Percentiles rank a stretch among this genome's conserved stretches.
These are phyloP conservation scores for Termitomyces sp. DNA, from an alignment of 1,284 basidiomycete genomes.

Conservation along the genomic window DNA sequence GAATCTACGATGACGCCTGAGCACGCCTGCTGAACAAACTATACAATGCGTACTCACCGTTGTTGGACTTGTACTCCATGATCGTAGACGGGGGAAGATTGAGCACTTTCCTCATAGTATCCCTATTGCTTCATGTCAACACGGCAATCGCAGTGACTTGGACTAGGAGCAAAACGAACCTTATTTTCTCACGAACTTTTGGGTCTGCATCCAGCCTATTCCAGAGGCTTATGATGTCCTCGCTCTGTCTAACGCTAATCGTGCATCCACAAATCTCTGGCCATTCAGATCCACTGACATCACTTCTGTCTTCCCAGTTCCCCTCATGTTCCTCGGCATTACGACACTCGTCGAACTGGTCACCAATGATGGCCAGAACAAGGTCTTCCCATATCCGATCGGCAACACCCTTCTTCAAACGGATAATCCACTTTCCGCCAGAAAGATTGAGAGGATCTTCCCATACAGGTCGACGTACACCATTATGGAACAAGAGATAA, in stretches of 20 bases:
- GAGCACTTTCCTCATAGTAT: constrained; percentile 62
- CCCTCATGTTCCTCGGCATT: constrained; percentile 26
- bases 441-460: constrained; percentile 81
- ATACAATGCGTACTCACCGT: constrained; percentile 43
- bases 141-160: neutral
- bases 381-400: constrained; percentile 83
- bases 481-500: constrained; percentile 80
- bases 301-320: constrained; percentile 34
- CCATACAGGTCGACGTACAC: constrained; percentile 81
- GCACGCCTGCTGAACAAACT: neutral
- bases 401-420: constrained; percentile 76
- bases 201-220: constrained; percentile 65
- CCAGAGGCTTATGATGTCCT: constrained; percentile 81
- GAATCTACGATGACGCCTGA: constrained; percentile 48
- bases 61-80: constrained; percentile 85
- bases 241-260: constrained; percentile 76
- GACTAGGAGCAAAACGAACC: constrained; percentile 37
- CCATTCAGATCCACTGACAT: constrained; percentile 42
- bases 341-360: constrained; percentile 68
- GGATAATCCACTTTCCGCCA: constrained; percentile 93
- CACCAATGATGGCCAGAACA: constrained; percentile 71
- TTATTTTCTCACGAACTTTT: constrained; percentile 66
- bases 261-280: constrained; percentile 83
- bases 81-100: constrained; percentile 65
- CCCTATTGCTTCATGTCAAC: constrained; percentile 36